phyloP scores from a whole-genome alignment of 179 eudicot species.

The Pouteria campechiana region DNA sequence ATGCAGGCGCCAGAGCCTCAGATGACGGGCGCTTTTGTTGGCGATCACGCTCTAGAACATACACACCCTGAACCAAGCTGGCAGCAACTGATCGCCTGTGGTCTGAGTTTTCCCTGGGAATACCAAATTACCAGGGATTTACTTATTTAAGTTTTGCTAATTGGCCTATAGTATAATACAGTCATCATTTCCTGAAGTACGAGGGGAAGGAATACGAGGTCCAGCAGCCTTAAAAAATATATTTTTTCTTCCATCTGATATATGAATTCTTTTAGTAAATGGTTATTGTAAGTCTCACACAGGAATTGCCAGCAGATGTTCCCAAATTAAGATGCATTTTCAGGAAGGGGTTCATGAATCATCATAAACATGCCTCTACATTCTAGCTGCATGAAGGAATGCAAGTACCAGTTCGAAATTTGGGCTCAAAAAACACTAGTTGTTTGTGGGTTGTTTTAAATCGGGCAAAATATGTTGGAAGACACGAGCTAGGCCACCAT shows the following conservation, averaged over 20 bases:
- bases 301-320: too few species aligned
- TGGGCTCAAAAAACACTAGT: too few species aligned
- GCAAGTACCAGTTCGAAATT: too few species aligned
- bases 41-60: slow-evolving; percentile 83
- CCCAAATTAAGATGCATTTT: too few species aligned
- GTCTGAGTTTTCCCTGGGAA: slow-evolving; percentile 59
- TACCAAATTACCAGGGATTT: neutral
- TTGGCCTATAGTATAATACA: neutral
- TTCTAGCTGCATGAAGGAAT: too few species aligned
- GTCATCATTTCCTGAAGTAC: neutral
- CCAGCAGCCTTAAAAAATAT: too few species aligned
- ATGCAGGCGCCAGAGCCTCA: slow-evolving; percentile 62
- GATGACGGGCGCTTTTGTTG: slow-evolving; percentile 50
- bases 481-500: too few species aligned
- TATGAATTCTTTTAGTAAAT: neutral
- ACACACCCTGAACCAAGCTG: slow-evolving; percentile 78
- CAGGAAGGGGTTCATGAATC: too few species aligned
- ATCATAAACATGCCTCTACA: too few species aligned
- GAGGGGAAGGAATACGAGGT: neutral
- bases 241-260: neutral
- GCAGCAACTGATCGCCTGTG: slow-evolving; percentile 85
- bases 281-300: neutral
- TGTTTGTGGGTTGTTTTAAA: too few species aligned
- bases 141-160: neutral
- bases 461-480: too few species aligned